phyloP scores from a whole-genome alignment of 2,329 filamentous ascomycete species.

The Diaporthe vexans region DNA sequence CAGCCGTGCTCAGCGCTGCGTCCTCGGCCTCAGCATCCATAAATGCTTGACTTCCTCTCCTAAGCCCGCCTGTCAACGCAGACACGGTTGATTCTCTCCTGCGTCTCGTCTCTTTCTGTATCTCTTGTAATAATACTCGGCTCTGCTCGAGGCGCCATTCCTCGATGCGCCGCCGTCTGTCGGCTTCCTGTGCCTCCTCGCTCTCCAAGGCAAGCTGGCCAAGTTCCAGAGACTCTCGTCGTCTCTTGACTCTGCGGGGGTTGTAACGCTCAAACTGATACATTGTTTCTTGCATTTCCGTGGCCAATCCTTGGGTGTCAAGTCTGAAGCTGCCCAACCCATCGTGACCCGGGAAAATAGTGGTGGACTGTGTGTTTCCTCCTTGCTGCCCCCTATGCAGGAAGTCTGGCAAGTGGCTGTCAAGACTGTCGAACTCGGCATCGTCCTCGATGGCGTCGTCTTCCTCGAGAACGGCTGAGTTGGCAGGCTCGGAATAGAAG shows the following conservation, averaged over 20 bases:
- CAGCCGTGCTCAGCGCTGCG: slow-evolving; percentile 48
- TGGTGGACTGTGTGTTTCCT: slow-evolving; percentile 64
- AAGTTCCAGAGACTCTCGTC: slow-evolving; percentile 67
- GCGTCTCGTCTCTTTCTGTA: slow-evolving; percentile 85
- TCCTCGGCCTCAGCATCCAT: slow-evolving; percentile 49
- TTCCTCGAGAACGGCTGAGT: slow-evolving; percentile 54
- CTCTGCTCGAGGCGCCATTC: slow-evolving; percentile 94
- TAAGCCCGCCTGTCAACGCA: slow-evolving; percentile 50
- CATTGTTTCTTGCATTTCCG: slow-evolving; percentile 82
- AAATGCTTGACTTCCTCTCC: slow-evolving; percentile 38
- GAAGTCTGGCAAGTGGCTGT: slow-evolving; percentile 92
- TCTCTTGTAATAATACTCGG: slow-evolving; percentile 85
- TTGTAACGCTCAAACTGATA: slow-evolving; percentile 93
- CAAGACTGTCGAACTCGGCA: slow-evolving; percentile 89
- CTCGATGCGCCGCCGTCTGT: slow-evolving; percentile 88
- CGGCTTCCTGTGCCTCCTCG: slow-evolving; percentile 73
- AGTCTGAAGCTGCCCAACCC: slow-evolving; percentile 88
- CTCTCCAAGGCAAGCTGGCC: slow-evolving; percentile 66
- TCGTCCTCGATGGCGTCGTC: slow-evolving; percentile 69
- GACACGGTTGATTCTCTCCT: slow-evolving; percentile 74
- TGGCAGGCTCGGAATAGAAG: slow-evolving; percentile 41
- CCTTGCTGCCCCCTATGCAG: slow-evolving; percentile 56
- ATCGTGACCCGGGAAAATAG: slow-evolving; percentile 91
- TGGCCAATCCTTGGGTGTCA: slow-evolving; percentile 66
- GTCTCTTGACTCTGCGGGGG: slow-evolving; percentile 72